These are phyloP conservation scores for Rhynchospora tenuis DNA, from an alignment of 176 grass and related monocot species.

Conservation along the genomic window DNA sequence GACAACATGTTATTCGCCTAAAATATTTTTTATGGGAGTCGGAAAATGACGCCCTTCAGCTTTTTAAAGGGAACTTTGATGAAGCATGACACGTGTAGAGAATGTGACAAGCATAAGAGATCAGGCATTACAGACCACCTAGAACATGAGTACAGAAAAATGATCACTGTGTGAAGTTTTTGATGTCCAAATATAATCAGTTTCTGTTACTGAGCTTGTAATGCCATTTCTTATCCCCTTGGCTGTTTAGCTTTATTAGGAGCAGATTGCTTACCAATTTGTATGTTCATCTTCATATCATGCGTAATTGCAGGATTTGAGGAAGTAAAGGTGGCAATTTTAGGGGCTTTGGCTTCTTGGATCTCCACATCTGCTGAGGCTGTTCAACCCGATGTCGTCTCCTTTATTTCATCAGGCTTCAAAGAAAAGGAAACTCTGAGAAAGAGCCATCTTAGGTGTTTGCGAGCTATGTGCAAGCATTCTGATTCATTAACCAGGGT, in stretches of 20 bases:
- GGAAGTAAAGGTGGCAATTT: constrained; percentile 85
- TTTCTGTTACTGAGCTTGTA: not conserved
- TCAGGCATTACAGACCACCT: not conserved
- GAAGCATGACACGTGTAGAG: not conserved
- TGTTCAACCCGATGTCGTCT: constrained; percentile 64
- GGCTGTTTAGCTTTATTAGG: not conserved
- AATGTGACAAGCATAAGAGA: not conserved
- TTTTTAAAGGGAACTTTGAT: not conserved
- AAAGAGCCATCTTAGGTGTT: constrained; percentile 78
- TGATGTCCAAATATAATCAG: not conserved
- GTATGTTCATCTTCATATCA: not conserved
- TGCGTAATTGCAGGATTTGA: constrained; percentile 69
- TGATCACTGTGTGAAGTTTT: not conserved
- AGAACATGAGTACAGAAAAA: not conserved
- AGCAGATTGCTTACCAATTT: not conserved
- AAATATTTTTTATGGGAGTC: not conserved
- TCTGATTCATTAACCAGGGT: constrained; percentile 77
- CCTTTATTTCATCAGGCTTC: constrained; percentile 65
- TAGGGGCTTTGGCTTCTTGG: constrained; percentile 72
- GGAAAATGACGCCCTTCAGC: not conserved
- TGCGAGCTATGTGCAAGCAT: constrained; percentile 72
- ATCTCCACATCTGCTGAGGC: constrained; percentile 56
- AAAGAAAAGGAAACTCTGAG: constrained; percentile 94
- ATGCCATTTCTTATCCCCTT: not conserved
- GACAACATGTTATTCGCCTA: not conserved